Percentiles rank a stretch among this genome's conserved stretches.
phyloP scores from a whole-genome alignment of 1,139 yeast species.

The Suhomyces maxii region DNA sequence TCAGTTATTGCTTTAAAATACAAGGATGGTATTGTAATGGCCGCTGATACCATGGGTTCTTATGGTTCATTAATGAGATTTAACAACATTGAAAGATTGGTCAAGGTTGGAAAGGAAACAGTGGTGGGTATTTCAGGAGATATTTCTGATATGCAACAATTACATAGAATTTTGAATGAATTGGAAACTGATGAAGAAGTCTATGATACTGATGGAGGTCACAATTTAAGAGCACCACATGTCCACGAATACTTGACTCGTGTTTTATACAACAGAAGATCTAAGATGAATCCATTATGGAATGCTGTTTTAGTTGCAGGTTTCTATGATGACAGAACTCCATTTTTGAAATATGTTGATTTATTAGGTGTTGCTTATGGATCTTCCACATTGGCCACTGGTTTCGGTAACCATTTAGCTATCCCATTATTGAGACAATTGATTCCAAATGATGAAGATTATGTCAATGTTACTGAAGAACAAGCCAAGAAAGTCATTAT shows the following conservation, averaged over 20 bases:
- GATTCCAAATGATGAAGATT: constrained; percentile 78
- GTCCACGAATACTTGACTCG: constrained; percentile 85
- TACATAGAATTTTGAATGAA: constrained; percentile 73
- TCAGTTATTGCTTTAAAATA: constrained; percentile 91
- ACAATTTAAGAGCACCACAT: constrained; percentile 76
- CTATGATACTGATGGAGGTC: constrained; percentile 78
- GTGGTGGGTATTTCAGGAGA: constrained; percentile 96
- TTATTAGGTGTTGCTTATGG: constrained; percentile 88
- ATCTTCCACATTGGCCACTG: constrained; percentile 90
- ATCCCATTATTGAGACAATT: constrained; percentile 85
- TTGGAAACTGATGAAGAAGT: constrained; percentile 70
- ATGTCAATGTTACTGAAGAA: constrained; percentile 63
- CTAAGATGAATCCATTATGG: constrained; percentile 96
- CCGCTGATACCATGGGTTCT: constrained; percentile 92
- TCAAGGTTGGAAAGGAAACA: constrained; percentile 79
- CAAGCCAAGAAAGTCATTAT: constrained; percentile 74
- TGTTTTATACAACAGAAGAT: constrained; percentile 82
- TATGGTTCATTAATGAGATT: constrained; percentile 93
- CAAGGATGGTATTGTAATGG: constrained; percentile 86
- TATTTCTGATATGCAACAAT: constrained; percentile 86
- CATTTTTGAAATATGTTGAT: constrained; percentile 83
- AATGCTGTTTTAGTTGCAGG: constrained; percentile 93
- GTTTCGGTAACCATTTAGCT: constrained; percentile 95
- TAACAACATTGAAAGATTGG: constrained; percentile 78
- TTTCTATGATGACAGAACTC: constrained; percentile 62